These are phyloP conservation scores for Chalaropsis ovoidea DNA, from an alignment of 2,329 filamentous ascomycete genomes.

Conservation along the genomic window DNA sequence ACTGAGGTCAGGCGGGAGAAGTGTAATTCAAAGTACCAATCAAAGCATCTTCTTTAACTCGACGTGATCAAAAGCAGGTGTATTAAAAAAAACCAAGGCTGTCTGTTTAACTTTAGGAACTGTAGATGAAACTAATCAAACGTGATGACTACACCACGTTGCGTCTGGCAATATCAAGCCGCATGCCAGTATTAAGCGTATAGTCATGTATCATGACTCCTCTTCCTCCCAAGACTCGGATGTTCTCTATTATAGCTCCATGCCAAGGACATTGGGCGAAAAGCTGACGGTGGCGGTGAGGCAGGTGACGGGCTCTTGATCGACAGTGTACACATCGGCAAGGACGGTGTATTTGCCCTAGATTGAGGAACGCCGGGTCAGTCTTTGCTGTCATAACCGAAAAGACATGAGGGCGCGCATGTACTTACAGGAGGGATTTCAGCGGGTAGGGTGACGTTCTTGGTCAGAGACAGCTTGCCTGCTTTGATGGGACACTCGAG, in stretches of 20 bases:
- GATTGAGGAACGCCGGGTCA: background rate
- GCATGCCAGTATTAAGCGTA: background rate
- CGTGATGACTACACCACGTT: background rate
- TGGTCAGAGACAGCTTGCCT: slow-evolving; percentile 62
- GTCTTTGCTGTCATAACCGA: background rate
- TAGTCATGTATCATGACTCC: background rate
- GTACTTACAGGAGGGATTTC: slow-evolving; percentile 76
- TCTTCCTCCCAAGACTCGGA: background rate
- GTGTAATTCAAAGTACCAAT: too few species aligned
- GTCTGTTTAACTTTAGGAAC: background rate
- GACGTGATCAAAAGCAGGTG: too few species aligned
- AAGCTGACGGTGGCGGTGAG: slow-evolving; percentile 66
- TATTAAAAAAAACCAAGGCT: background rate
- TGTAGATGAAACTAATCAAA: background rate
- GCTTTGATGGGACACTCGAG: slow-evolving; percentile 79
- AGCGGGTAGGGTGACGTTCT: slow-evolving; percentile 72
- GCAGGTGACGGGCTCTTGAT: slow-evolving; percentile 72
- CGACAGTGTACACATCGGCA: slow-evolving; percentile 70
- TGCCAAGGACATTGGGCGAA: slow-evolving; percentile 35
- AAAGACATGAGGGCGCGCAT: background rate
- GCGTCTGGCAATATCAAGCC: background rate
- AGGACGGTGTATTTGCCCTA: slow-evolving; percentile 84
- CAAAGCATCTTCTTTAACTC: too few species aligned
- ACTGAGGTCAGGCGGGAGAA: too few species aligned
- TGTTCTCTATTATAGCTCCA: slow-evolving; percentile 34